A percentile compares a stretch with the other conserved stretches of the same genome.
phyloP scores from a whole-genome alignment of 75 land plant species.

The Picea glauca region DNA sequence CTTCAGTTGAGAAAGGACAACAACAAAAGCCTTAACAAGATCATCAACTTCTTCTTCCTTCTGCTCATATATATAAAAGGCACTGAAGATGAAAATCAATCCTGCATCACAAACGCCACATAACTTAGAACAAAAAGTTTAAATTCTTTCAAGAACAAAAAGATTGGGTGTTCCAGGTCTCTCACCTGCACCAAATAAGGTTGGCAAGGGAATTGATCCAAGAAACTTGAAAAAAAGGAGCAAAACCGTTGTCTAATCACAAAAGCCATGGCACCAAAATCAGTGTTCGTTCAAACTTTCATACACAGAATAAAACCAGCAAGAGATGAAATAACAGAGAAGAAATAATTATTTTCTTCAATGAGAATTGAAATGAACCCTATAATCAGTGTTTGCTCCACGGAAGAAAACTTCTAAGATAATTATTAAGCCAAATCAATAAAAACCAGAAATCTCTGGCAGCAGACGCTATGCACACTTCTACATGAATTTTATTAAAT shows the following conservation, averaged over 20 bases:
- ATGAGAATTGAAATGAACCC: no score
- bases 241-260: not conserved
- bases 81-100: slow-evolving; percentile 31
- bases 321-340: no score
- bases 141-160: not conserved
- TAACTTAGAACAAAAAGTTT: not conserved
- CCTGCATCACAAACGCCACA: no score
- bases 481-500: no score
- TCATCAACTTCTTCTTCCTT: slow-evolving; percentile 52
- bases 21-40: slow-evolving; percentile 2
- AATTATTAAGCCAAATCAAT: no score
- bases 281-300: no score
- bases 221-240: slow-evolving; percentile 28
- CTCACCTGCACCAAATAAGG: slow-evolving; percentile 32
- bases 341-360: no score
- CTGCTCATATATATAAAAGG: slow-evolving; percentile 58
- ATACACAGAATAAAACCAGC: no score
- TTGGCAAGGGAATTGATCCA: slow-evolving; percentile 6
- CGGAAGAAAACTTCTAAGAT: not conserved
- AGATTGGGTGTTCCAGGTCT: no score
- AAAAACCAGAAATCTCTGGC: no score
- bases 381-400: not conserved
- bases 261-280: no score
- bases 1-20: not conserved
- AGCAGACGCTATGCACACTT: no score